Evolutionary conservation across 345 rosid genomes (phyloP), one percentile per base, ranked within the genome.

Genomic region (Gossypium arboreum): DNA sequence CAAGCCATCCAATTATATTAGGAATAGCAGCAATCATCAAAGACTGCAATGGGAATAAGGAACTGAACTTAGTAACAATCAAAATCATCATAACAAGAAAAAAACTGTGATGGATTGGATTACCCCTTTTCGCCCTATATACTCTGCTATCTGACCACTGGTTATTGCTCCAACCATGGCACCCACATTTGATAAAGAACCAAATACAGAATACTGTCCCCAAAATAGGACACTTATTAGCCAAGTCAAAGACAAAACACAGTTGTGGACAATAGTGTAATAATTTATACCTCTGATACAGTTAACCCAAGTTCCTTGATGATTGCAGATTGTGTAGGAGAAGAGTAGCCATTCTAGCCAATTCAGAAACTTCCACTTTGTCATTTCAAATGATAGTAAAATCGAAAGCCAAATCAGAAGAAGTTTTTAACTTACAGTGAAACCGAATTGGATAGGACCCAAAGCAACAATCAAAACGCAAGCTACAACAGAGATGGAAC

Each of bases 131-230:
- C 98, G 79, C 34, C 99, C 99, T 68, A 95, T 85, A 76, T 91
- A 90, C 81, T 95, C 99, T 0, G 99, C 81, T 55, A 95, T 93
- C 88, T 95, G 99, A 84, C 99, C 98, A 58, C 98, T 93, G 44
- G 94, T 88, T 70, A 95, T 93, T 39, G 99, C 99, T 72, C 99
- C 99, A 73, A 95, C 90, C 99, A 95, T 95, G 76, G 99, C 99
- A 63, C 99, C 99, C 81, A 93, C 99, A 87, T 95, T 95, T 39
- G 98, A 95, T 27, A 95, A 77, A 57, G 98, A 95, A 73, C 97
- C 99, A 75, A 95, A 95, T 74, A 85, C 64, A 69, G 99, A 95
- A 78, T 59, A 95, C 99, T 95, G 81, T 76, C 75, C 74, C 77
- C 20, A 63, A 63, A 68, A 78, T 41, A 70, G 48, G 55, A 72